Evolutionary conservation across 345 rosid genomes (phyloP), one percentile per base, ranked within the genome.

Genomic region (Aquilaria sinensis): DNA sequence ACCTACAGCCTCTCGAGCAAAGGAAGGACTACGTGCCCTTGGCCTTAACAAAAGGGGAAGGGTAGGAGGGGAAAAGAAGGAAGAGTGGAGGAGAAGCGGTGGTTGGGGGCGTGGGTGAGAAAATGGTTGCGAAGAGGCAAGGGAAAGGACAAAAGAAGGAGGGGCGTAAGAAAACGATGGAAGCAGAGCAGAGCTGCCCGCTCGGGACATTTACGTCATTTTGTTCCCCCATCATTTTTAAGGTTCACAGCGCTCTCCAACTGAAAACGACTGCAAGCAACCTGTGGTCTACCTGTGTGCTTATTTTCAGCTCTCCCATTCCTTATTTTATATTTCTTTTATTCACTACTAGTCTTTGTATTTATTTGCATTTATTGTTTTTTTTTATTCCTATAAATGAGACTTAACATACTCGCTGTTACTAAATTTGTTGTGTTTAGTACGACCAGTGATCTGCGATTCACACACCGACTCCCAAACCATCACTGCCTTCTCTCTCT

Each of bases 241-340:
- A 82, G 92, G 88, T 82, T 79, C 83, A 65, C 67, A 50, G 45
- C 73, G 74, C 73, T 80, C 75, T 72, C 72, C 62, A 72, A 74
- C 83, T 70, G 91, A 88, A 85, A 84, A 80, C 89, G 96, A 90
- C 93, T 77, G 96, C 86, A 72, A 86, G 87, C 89, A 88, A 81
- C 89, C 83, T 84, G 80, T 80, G 89, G 86, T 80, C 90, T 76
- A 46, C 83, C 83, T 77, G 75, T 70, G 75, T 59, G 47, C 16
- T 53, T 58, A 60, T 61, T 53, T 41, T 53, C 49, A 12, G 33
- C 46, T 32, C 3, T 14, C 41, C n/a, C 9, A 30, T 55, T 31
- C n/a, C 31, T 34, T 55, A 23, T 23, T 23, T 23, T 23, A 23
- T 23, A 23, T 23, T 50, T 9, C 13, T 33, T 50, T 45, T 13